Evolutionary conservation across 2,329 filamentous ascomycete species (phyloP), one percentile per base, ranked within the genome.

Genomic region (Verticillium klebahnii): DNA sequence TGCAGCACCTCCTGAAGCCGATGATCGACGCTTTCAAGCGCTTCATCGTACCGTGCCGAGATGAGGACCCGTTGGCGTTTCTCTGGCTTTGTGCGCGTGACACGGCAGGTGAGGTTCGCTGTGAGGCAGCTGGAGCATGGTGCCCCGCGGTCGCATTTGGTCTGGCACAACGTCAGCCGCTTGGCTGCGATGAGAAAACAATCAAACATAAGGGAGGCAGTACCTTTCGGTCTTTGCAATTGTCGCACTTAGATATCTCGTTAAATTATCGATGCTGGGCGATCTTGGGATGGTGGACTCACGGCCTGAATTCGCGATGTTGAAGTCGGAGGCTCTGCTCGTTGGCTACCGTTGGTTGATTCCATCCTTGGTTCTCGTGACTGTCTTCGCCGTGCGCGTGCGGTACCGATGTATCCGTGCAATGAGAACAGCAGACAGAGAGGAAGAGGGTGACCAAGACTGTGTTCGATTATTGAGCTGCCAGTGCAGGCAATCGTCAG

Each of bases 51-150:
- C 29, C 66, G 69, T 4, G 70, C 64, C 15, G 71, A 72, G 55
- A 73, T 50, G 14, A 72, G 63, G n/a, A 72, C 68, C 9, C 71
- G 68, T 50, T 73, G 71, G n/a, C 70, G 68, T 60, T 71, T 71
- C 61, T 73, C 70, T 23, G 67, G 60, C 0, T 65, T 56, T 15
- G 64, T 63, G 14, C 65, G 61, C 6, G 69, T 67, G 14, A 63
- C 67, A 54, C 69, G 70, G 60, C 71, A 73, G 34, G 64, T 45
- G 5, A 72, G 64, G 5, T 68, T 67, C 15, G 70, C 68, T 6
- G 70, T 71, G 32, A 69, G 63, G 45, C 70, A 73, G 60, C 70
- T 71, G 5, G 71, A 66, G 57, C 71, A 73, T 61, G 71, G 70
- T 4, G 67, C 62, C 9, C 61, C 63, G 50, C 70, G 64, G 56